These are phyloP conservation scores for Dinochytrium kinnereticum DNA, from an alignment of 371 early-diverging fungal species.

Conservation along the genomic window DNA sequence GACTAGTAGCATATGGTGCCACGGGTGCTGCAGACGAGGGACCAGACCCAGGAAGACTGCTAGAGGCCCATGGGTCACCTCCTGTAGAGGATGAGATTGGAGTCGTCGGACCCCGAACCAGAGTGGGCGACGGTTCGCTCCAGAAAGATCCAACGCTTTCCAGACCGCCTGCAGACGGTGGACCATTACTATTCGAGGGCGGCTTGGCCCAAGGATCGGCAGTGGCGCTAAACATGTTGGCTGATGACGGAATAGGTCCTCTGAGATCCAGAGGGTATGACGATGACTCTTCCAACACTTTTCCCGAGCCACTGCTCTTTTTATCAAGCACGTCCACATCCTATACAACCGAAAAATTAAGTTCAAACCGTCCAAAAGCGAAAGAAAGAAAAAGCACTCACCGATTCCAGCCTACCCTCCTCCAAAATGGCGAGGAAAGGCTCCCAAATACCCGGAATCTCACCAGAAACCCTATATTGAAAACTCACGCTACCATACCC, in stretches of 20 bases:
- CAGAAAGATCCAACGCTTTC: background rate
- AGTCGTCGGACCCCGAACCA: background rate
- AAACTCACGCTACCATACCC: background rate
- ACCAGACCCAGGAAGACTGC: slow-evolving; percentile 6
- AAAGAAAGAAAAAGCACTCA: background rate
- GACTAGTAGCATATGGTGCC: background rate
- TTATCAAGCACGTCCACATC: no score
- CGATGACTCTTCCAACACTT: no score
- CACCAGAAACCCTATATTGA: background rate
- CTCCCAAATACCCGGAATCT: slow-evolving; percentile 9
- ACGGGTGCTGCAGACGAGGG: slow-evolving; percentile 5
- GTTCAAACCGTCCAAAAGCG: no score
- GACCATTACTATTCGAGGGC: background rate
- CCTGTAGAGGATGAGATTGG: background rate
- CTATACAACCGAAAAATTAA: no score
- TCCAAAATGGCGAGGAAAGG: background rate
- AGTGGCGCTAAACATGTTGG: background rate
- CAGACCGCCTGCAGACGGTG: background rate
- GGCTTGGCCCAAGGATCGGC: slow-evolving; percentile 4
- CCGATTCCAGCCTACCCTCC: background rate
- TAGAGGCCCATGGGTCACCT: background rate
- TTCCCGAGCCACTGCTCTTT: no score
- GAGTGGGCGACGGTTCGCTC: background rate
- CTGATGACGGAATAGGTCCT: no score
- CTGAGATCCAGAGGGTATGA: no score